phyloP scores from a whole-genome alignment of 805 yeast species.

The Wickerhamiella cacticola region DNA sequence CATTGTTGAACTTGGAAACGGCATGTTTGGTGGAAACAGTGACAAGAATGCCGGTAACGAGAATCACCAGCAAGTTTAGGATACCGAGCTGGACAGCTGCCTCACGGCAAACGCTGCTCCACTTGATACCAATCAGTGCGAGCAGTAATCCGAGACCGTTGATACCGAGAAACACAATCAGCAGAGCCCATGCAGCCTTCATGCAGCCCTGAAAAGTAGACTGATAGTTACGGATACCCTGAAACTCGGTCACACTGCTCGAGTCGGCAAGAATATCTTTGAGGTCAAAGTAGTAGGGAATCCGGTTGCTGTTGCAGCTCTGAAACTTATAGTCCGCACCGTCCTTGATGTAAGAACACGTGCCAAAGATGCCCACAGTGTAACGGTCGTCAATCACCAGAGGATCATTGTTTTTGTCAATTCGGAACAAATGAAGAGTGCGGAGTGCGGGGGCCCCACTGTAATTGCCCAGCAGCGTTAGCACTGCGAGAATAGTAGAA shows the following conservation, averaged over 20 bases:
- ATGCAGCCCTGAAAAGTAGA: slow-evolving; percentile 2
- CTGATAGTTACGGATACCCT: neutral
- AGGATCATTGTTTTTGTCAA: neutral
- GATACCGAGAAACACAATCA: slow-evolving; percentile 6
- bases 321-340: neutral
- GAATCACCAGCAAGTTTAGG: neutral
- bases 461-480: slow-evolving; percentile 1
- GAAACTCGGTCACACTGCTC: neutral
- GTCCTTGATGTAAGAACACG: neutral
- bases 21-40: neutral
- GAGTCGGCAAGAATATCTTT: slow-evolving; percentile 3
- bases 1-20: slow-evolving; percentile 2
- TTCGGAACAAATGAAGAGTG: neutral
- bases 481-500: neutral
- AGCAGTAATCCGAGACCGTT: slow-evolving; percentile 2
- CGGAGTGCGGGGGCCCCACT: slow-evolving; percentile 2
- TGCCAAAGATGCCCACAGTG: slow-evolving; percentile 4
- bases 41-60: neutral
- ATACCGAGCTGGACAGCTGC: slow-evolving; percentile 8
- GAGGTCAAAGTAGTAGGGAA: slow-evolving; percentile 3
- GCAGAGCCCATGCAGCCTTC: slow-evolving; percentile 10
- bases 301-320: neutral
- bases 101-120: slow-evolving; percentile 11
- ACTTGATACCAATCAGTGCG: neutral
- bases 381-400: neutral